Percentiles rank a stretch among this genome's conserved stretches.
Conservation (phyloP, 495 filamentous ascomycete genomes). For the Recurvomyces mirabilis region DNA sequence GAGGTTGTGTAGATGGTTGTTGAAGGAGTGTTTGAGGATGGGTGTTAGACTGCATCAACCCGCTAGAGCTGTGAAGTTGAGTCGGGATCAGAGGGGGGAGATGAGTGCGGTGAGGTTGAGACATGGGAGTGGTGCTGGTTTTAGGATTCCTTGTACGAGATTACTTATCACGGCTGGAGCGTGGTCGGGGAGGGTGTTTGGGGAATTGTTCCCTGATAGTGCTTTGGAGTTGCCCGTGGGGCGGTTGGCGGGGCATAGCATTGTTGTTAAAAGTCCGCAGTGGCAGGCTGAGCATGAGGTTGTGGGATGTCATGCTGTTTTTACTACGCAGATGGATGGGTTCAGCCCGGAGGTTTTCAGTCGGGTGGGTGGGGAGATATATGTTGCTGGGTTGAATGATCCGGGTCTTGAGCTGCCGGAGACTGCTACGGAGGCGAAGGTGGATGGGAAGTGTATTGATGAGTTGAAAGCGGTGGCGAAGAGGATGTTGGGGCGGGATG, state of each 20-base stretch:
- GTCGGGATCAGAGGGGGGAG: slow-evolving; percentile 36
- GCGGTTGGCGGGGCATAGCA: slow-evolving; percentile 58
- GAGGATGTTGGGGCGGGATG: slow-evolving; percentile 40
- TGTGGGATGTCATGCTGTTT: slow-evolving; percentile 55
- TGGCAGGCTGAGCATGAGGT: slow-evolving; percentile 35
- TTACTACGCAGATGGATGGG: slow-evolving; percentile 44
- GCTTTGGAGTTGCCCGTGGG: slow-evolving; percentile 41
- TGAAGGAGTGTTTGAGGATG: slow-evolving; percentile 42
- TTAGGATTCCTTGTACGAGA: slow-evolving; percentile 31
- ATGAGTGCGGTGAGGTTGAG: slow-evolving; percentile 39
- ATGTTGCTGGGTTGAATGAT: slow-evolving; percentile 63
- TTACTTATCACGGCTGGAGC: slow-evolving; percentile 57
- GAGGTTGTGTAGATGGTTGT: slow-evolving; percentile 51
- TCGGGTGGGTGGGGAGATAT: slow-evolving; percentile 53
- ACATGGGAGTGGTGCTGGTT: slow-evolving; percentile 37
- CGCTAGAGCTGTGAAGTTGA: slow-evolving; percentile 42
- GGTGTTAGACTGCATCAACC: slow-evolving; percentile 61
- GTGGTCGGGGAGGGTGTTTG: slow-evolving; percentile 56
- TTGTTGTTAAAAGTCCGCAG: slow-evolving; percentile 53
- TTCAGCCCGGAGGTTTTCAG: slow-evolving; percentile 69
- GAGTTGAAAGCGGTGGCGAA: slow-evolving; percentile 43
- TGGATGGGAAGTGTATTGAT: slow-evolving; percentile 37
- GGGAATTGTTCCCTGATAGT: slow-evolving; percentile 49
- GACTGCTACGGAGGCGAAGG: slow-evolving; percentile 37
- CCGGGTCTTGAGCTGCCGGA: slow-evolving; percentile 45